Evolutionary conservation across 495 filamentous ascomycete genomes (phyloP).

Genomic region (Daldinia concentrica): DNA sequence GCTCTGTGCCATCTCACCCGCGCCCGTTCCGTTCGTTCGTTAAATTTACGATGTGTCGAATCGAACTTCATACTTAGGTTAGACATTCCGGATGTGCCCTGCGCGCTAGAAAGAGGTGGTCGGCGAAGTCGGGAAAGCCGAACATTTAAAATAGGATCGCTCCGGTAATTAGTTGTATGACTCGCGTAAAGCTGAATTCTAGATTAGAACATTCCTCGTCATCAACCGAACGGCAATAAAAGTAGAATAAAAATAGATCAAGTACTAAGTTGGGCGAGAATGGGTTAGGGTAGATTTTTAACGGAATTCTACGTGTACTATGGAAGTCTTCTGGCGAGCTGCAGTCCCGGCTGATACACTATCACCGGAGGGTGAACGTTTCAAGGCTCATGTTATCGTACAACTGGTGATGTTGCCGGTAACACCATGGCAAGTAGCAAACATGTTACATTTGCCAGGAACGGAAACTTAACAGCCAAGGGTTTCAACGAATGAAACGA

Average conservation of each 20-base stretch:
- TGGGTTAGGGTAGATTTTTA: constrained; percentile 29
- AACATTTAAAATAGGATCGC: background rate
- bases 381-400: constrained; percentile 29
- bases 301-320: background rate
- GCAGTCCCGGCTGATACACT: constrained; percentile 26
- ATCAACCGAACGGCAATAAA: background rate
- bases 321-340: constrained; percentile 32
- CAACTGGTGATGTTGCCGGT: constrained; percentile 23
- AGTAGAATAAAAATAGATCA: background rate
- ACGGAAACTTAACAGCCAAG: constrained; percentile 29
- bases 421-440: constrained; percentile 36
- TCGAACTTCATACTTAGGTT: constrained; percentile 12
- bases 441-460: constrained; percentile 41
- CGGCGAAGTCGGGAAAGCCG: constrained; percentile 9
- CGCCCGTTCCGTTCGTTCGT: constrained; percentile 23
- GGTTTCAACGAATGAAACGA: constrained; percentile 32
- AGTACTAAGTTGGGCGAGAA: background rate
- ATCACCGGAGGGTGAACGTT: constrained; percentile 24
- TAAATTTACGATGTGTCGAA: constrained; percentile 27
- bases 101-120: constrained; percentile 6
- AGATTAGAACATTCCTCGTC: background rate
- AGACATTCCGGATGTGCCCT: constrained; percentile 1
- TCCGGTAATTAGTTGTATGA: constrained; percentile 17
- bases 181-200: constrained; percentile 9
- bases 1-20: constrained; percentile 22